Base-by-base conservation (phyloP, 257 asterid genomes). In the Jaltomata sinuosa region DNA sequence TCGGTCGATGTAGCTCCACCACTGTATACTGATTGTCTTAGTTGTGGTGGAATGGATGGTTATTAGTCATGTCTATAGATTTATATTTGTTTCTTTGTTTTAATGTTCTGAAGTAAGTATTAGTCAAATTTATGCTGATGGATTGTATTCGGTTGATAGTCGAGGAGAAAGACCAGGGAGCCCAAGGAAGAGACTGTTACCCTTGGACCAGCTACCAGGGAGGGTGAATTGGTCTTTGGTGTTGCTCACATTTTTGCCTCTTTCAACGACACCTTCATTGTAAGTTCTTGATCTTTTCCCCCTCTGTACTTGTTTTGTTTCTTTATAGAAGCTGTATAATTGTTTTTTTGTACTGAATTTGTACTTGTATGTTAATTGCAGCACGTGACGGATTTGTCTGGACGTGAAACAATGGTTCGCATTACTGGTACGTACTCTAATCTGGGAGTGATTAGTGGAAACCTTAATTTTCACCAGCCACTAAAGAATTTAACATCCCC, bases 201-300 rank as follows among this genome's bases (percentile, higher is more conserved):
- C 8, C 93, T 93, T 53, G 99, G 99, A 67, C 98, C 99, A 6
- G 89, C 94, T 36, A 89, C 89, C 0, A 89, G 94, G 85, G 98
- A 95, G 3, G 99, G 98, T 9, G 98, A 95, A 57, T 53, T 84
- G 29, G 97, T 94, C 32, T 95, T 95, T 68, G 94, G 99, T 2
- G 97, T 93, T 25, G 99, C 99, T 15, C 99, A 95, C 92, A 92
- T 95, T 86, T 95, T 95, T 32, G 99, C 99, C 19, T 95, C 99
- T 1, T 95, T 95, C 88, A 93, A 94, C 10, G 99, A 95, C 80
- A 95, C 98, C 27, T 95, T 95, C 86, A 95, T 94, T 31, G 99
- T 95, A 81, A 54, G 95, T 85, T 68, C 19, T 52, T 64, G 1
- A 18, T 12, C n/a, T 47, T 45, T 45, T 11, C 1, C 21, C 2